Evolutionary conservation across 192 early-diverging fungal species (phyloP), one percentile per base, ranked within the genome.

Genomic region (Coemansia aciculifera): DNA sequence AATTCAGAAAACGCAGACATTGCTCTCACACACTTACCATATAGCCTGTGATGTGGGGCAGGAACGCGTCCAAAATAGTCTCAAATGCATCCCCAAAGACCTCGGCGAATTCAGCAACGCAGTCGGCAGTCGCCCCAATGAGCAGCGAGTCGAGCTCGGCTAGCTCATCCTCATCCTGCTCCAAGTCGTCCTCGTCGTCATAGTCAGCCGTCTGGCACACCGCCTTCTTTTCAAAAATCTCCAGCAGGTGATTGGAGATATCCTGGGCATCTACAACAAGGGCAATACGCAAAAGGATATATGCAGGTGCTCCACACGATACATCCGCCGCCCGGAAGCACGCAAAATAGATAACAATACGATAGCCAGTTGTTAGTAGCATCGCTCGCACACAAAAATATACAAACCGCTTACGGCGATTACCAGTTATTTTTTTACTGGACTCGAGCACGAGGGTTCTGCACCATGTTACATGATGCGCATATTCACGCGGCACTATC

Each of bases 141-240:
- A 94, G 84, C 59, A 95, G 59, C 23, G 92, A 89, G 64, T 95
- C 95, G 59, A 87, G 87, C 74, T 97, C 93, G 1, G 91, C 90
- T 75, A 92, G 85, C 57, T 95, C 94, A 57, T 93, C 93, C 27
- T 94, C 91, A 54, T 92, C 93, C 71, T 85, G 67, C 24, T 81
- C 72, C 21, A 86, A 87, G 34, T 86, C 86, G 19, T 81, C 89
- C 43, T 88, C 85, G 38, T 85, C 86, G 60, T 90, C 87, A 11
- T 67, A 38, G 60, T 79, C 77, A 23, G 63, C 51, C 32, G 69
- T 73, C 71, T 93, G 91, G 65, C 91, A 93, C 48, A 86, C 72
- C 9, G 90, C 86, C 71, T 85, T 88, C 85, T 90, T 91, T 62
- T 91, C 88, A 62, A 91, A 90, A 10, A 91, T 85, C 59, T 87